Base-by-base conservation (phyloP, 2,329 filamentous ascomycete genomes). In the Tolypocladium album region DNA sequence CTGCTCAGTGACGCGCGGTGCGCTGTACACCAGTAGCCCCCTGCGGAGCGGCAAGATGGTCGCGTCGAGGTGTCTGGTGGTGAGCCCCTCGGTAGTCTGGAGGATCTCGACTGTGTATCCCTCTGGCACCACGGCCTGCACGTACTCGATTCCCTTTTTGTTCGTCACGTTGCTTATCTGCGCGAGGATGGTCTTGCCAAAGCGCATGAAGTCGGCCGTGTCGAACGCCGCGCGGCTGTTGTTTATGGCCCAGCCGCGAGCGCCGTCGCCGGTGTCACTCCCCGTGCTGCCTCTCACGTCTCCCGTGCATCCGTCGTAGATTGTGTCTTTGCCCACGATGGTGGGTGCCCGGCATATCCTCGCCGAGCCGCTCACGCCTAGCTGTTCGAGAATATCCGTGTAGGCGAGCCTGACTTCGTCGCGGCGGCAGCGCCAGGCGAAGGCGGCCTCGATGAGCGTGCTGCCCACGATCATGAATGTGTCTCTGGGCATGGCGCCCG, bases 121-220 rank as follows among this genome's bases (percentile, higher is more conserved):
- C 22, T 56, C 42, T 24, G 55, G 55, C 15, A 59, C 34, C 8
- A 57, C 22, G 17, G 55, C 36, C 43, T 52, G 22, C 31, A 59
- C 24, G 22, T 57, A 57, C 24, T 50, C 53, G 11, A 52, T 36
- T 17, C 58, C 58, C 36, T 31, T 50, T 24, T 13, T 43, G 36
- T 53, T 59, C 1, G 58, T 59, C 7, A 59, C 58, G 38, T 52
- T 56, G 55, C 58, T 59, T 5, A 59, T 43, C 11, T 59, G 53
- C 12, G 36, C 58, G 22, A 59, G 22, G 17, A 59, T 50, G 13
- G 58, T 59, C 43, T 52, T 59, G 34, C 58, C 58, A 24, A 59
- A 57, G 8, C 58, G 53, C 31, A 59, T 45, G 13, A 59, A 59
- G 58, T 59, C 58, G 15, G 58, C 58, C 20, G 58, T 40, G 24